Evolutionary conservation across 257 asterid genomes (phyloP), one percentile per base, ranked within the genome.

Genomic region (Cinchona pubescens): DNA sequence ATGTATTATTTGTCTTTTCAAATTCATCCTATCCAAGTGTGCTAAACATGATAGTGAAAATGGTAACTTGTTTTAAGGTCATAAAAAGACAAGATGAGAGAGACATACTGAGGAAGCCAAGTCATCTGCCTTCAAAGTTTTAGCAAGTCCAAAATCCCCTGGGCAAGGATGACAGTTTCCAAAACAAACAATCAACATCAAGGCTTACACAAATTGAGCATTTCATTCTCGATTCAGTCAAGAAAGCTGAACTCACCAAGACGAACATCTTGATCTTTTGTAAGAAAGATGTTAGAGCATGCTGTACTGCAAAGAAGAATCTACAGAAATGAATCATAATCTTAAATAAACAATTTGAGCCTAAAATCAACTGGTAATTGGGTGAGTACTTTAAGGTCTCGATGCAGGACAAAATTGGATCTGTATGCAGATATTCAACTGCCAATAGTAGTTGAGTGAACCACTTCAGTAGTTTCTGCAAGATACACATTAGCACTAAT

Each of bases 101-200:
- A 79, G 49, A 86, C 97, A 71, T 89, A 95, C 99, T 13, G 99
- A 95, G 84, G 99, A 95, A 79, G 99, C 96, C 94, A 95, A 87
- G 87, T 95, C 98, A 83, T 95, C 99, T 72, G 96, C 96, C 86
- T 92, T 92, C 89, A 95, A 69, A 61, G 98, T 91, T 85, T 95
- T 95, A 25, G 99, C 99, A 66, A 95, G 96, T 82, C 99, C 99
- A 81, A 95, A 95, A 84, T 95, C 99, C 79, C 99, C 99, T 95
- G 85, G 27, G n/a, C 72, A 83, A 79, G 49, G 46, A 10, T 53
- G 61, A 48, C 76, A 73, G 55, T 69, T 40, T 64, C 58, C 48
- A 68, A 74, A 27, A 37, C 34, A 65, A 27, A 70, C 69, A 81
- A 63, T 73, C 59, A 77, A 51, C 37, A 73, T 61, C 30, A 30